Evolutionary conservation across 2,329 filamentous ascomycete species (phyloP).

Genomic region (Alternaria dauci): DNA sequence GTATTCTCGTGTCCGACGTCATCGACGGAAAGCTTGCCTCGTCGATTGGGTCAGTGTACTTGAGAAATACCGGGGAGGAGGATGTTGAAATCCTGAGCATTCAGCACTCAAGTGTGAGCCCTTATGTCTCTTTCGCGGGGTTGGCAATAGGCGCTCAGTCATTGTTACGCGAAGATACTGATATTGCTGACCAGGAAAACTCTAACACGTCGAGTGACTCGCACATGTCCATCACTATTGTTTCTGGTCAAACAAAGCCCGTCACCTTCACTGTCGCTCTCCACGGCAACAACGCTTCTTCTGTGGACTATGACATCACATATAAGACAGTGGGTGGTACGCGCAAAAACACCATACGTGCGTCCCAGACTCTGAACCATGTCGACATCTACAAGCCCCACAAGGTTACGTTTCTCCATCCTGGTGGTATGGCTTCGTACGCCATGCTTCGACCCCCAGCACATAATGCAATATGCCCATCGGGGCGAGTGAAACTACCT

Average conservation of each 20-base stretch:
- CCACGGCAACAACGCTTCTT: slow-evolving; percentile 30
- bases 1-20: slow-evolving; percentile 61
- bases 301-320: slow-evolving; percentile 34
- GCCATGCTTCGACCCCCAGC: slow-evolving; percentile 65
- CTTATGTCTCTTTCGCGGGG: slow-evolving; percentile 13
- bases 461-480: slow-evolving; percentile 44
- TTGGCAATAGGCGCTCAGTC: slow-evolving; percentile 17
- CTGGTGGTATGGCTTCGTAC: slow-evolving; percentile 64
- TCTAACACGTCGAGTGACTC: neutral
- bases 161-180: slow-evolving; percentile 19
- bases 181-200: slow-evolving; percentile 21
- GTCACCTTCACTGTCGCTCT: slow-evolving; percentile 49
- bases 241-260: slow-evolving; percentile 54
- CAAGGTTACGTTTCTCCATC: slow-evolving; percentile 64
- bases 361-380: slow-evolving; percentile 38
- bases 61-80: slow-evolving; percentile 57
- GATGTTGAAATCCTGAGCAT: slow-evolving; percentile 50
- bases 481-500: slow-evolving; percentile 48
- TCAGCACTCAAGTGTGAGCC: slow-evolving; percentile 30
- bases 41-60: slow-evolving; percentile 57
- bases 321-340: slow-evolving; percentile 32
- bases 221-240: slow-evolving; percentile 24
- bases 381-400: slow-evolving; percentile 55
- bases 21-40: slow-evolving; percentile 58
- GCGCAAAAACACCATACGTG: slow-evolving; percentile 25